Evolutionary conservation across 1,284 basidiomycete species (phyloP), one percentile per base, ranked within the genome.

Genomic region (Trichosporon inkin): DNA sequence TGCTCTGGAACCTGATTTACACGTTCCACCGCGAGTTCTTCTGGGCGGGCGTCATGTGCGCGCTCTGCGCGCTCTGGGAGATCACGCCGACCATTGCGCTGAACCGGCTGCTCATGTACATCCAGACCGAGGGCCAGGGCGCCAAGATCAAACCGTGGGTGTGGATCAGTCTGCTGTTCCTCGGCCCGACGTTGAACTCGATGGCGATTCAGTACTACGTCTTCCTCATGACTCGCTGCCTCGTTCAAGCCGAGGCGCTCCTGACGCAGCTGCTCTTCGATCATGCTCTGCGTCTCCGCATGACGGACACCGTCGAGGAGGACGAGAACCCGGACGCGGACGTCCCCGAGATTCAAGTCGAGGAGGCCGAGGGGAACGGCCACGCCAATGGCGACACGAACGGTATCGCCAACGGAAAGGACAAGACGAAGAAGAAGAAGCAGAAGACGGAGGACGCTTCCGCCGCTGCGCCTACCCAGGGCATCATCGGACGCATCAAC

Each of bases 261-360:
- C 78, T 89, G 55, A 88, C 86, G 0, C 83, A 88, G 65, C 80
- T 88, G 4, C 76, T 89, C 6, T 88, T 88, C 68, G 85, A 88
- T 61, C 87, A 88, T 66, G 80, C 86, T 1, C 78, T 88, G 3
- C 82, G 86, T 38, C 84, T 88, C 40, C 82, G 87, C 17, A 81
- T 88, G 76, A 73, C 71, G 58, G 73, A 78, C 62, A 59, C 67
- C 13, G 63, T 71, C 16, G 75, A 70, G 14, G 62, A 64, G n/a
- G 60, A 66, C 1, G 68, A 71, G 24, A 37, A 44, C 22, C 14
- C 19, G 11, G 57, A n/a, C 28, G 61, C 36, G 8, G 36, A 51
- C n/a, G 54, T 60, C 4, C 62, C 63, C 11, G 34, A 57, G 7
- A 63, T 65, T 53, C 58, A 60, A 20, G 47, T 67, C 22, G 66